These are phyloP conservation scores for Phytophthora sp. DNA, from an alignment of 352 stramenopile species.

Conservation along the genomic window DNA sequence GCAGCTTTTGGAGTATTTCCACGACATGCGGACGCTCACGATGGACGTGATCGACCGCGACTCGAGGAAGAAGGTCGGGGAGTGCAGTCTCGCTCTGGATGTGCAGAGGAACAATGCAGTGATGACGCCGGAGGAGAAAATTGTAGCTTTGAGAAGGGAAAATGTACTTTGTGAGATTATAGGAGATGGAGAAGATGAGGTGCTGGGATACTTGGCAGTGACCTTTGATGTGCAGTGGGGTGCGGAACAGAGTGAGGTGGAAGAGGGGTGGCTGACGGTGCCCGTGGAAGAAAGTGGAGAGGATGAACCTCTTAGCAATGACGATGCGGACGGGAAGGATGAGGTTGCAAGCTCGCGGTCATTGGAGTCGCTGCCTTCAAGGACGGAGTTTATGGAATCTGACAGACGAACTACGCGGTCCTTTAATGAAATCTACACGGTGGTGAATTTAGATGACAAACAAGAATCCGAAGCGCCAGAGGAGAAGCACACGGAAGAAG, in stretches of 20 bases:
- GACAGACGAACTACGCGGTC: no score
- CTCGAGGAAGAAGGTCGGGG: constrained; percentile 45
- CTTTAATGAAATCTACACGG: no score
- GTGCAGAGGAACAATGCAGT: not conserved
- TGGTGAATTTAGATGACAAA: no score
- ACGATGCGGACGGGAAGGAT: not conserved
- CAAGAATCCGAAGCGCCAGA: not conserved
- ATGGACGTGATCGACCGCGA: constrained; percentile 70
- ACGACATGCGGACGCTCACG: constrained; percentile 58
- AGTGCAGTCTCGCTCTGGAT: constrained; percentile 32
- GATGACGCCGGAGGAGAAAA: constrained; percentile 26
- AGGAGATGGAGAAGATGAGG: not conserved
- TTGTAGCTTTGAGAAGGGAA: constrained; percentile 32
- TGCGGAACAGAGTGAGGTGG: not conserved
- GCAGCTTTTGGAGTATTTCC: constrained; percentile 59
- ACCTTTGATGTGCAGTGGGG: constrained; percentile 34
- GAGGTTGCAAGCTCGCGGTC: not conserved
- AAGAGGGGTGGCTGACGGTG: no score
- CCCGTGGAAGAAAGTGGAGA: not conserved
- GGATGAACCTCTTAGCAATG: no score
- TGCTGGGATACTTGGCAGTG: constrained; percentile 41
- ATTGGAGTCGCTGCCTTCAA: not conserved
- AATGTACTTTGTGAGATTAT: constrained; percentile 51
- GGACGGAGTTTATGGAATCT: not conserved
- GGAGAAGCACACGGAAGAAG: not conserved